Evolutionary conservation across 176 grass and related monocot species (phyloP).

Genomic region (Oryza brachyantha): DNA sequence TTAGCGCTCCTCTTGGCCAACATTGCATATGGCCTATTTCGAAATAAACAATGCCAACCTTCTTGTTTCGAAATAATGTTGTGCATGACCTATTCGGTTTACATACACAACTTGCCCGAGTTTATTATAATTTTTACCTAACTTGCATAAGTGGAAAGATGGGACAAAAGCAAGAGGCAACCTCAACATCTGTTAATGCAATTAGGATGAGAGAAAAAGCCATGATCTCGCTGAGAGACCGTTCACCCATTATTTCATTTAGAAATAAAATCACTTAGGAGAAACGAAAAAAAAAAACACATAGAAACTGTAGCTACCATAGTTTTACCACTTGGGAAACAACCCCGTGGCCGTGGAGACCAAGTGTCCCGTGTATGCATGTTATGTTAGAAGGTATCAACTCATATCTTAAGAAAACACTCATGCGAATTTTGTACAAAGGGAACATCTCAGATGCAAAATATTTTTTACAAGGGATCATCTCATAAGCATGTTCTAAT

Average conservation of each 20-base stretch:
- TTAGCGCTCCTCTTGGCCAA: too few relatives aligned
- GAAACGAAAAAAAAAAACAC: not conserved
- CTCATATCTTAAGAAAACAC: not conserved
- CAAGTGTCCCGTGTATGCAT: not conserved
- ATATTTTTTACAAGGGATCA: slow-evolving; percentile 1
- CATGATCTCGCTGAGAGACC: not conserved
- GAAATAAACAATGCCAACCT: too few relatives aligned
- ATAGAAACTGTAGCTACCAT: not conserved
- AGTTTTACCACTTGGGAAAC: not conserved
- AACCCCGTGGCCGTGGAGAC: too few relatives aligned
- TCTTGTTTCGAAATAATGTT: too few relatives aligned
- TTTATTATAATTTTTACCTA: too few relatives aligned
- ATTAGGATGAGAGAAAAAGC: not conserved
- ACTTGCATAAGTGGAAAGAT: too few relatives aligned
- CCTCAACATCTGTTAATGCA: not conserved
- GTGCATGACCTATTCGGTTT: too few relatives aligned
- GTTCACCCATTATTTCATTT: not conserved
- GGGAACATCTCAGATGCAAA: not conserved
- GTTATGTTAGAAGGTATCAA: not conserved
- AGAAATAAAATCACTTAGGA: not conserved
- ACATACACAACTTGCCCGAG: too few relatives aligned
- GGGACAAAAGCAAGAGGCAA: not conserved
- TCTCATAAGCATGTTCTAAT: not conserved
- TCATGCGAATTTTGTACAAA: not conserved
- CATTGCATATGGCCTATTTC: too few relatives aligned